Conservation (phyloP, 2,329 filamentous ascomycete species). For the Phaeosphaeria sp. region DNA sequence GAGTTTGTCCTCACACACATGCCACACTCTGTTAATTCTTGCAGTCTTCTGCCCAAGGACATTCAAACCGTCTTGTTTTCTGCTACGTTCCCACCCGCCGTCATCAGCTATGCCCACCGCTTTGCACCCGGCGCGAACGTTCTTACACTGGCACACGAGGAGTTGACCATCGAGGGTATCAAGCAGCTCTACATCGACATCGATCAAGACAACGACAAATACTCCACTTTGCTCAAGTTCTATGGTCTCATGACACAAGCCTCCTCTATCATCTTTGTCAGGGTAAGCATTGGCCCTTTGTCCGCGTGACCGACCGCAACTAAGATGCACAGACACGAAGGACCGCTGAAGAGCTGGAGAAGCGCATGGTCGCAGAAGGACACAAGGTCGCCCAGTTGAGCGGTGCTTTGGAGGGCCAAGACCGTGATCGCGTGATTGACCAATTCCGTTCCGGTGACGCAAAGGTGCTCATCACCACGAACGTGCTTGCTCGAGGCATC, state of each 20-base stretch:
- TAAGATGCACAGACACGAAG: slow-evolving; percentile 70
- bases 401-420: slow-evolving; percentile 81
- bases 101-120: slow-evolving; percentile 79
- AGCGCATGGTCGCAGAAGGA: slow-evolving; percentile 84
- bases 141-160: slow-evolving; percentile 85
- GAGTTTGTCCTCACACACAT: slow-evolving; percentile 41
- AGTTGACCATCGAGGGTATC: slow-evolving; percentile 95
- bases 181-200: slow-evolving; percentile 99
- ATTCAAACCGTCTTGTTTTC: slow-evolving; percentile 96
- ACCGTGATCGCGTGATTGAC: slow-evolving; percentile 84
- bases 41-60: slow-evolving; percentile 72
- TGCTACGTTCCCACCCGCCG: slow-evolving; percentile 87
- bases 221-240: slow-evolving; percentile 85
- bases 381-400: slow-evolving; percentile 92
- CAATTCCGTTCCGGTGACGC: slow-evolving; percentile 84
- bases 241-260: slow-evolving; percentile 97
- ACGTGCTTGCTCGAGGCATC: slow-evolving; percentile 94
- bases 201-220: slow-evolving; percentile 80
- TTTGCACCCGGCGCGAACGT: slow-evolving; percentile 88
- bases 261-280: slow-evolving; percentile 97
- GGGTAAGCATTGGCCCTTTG: slow-evolving; percentile 61
- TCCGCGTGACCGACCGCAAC: neutral
- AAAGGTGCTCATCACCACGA: slow-evolving; percentile 97
- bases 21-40: slow-evolving; percentile 38
- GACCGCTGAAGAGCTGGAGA: slow-evolving; percentile 84